Percentiles rank a stretch among this genome's conserved stretches.
phyloP scores from a whole-genome alignment of 805 yeast genomes.

The Kazachstania martiniae region DNA sequence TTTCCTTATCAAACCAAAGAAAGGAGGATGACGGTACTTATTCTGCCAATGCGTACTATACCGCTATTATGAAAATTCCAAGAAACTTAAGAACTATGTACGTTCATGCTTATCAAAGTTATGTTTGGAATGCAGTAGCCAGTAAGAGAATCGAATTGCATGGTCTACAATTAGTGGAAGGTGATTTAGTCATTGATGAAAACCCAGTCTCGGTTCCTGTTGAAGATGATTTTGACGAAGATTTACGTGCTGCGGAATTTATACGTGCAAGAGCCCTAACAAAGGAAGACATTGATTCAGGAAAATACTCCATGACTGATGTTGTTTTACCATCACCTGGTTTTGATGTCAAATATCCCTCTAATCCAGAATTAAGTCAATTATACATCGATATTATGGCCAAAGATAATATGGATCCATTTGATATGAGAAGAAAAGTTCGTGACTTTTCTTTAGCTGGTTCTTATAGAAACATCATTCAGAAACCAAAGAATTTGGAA shows the following conservation, averaged over 20 bases:
- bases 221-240: slow-evolving; percentile 54
- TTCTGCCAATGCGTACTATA: slow-evolving; percentile 48
- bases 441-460: slow-evolving; percentile 90
- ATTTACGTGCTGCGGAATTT: slow-evolving; percentile 45
- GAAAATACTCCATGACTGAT: slow-evolving; percentile 61
- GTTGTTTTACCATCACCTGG: slow-evolving; percentile 96
- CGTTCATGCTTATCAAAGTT: slow-evolving; percentile 95
- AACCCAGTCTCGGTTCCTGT: slow-evolving; percentile 9
- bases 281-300: slow-evolving; percentile 51
- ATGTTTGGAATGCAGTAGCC: slow-evolving; percentile 84
- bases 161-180: slow-evolving; percentile 63
- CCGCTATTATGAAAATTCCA: slow-evolving; percentile 81
- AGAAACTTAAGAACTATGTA: slow-evolving; percentile 89
- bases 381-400: slow-evolving; percentile 66
- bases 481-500: slow-evolving; percentile 53
- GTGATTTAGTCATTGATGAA: slow-evolving; percentile 58
- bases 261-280: slow-evolving; percentile 68
- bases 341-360: slow-evolving; percentile 79
- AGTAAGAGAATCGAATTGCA: slow-evolving; percentile 61
- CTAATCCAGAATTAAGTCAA: slow-evolving; percentile 45
- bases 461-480: slow-evolving; percentile 65
- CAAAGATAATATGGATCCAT: slow-evolving; percentile 73
- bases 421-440: slow-evolving; percentile 71
- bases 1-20: slow-evolving; percentile 42
- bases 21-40: slow-evolving; percentile 38